phyloP scores from a whole-genome alignment of 805 yeast genomes.

The Starmerella vitae region DNA sequence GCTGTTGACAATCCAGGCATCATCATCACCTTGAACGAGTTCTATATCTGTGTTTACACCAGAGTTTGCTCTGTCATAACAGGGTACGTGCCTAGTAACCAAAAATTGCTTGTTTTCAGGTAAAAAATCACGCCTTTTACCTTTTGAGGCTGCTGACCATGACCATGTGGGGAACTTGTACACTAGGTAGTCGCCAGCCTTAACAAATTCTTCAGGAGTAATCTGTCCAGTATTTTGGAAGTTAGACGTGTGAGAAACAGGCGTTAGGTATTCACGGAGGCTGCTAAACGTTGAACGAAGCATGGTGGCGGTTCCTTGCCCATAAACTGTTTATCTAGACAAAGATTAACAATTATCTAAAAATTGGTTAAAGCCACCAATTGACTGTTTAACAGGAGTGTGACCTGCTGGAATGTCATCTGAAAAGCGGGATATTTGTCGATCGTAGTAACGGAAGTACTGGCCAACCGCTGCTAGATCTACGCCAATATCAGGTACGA shows the following conservation, averaged over 20 bases:
- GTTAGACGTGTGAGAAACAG: conserved; percentile 74
- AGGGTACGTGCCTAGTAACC: conserved; percentile 82
- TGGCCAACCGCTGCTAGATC: too few species aligned
- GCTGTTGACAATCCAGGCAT: conserved; percentile 28
- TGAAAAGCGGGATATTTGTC: too few species aligned
- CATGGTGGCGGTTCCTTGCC: too few species aligned
- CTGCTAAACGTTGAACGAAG: conserved; percentile 19
- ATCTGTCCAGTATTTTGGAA: conserved; percentile 79
- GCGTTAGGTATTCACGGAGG: conserved; percentile 83
- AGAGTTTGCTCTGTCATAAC: conserved; percentile 49
- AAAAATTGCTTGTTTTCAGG: conserved; percentile 80
- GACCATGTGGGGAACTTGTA: conserved; percentile 94
- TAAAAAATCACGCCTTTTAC: conserved; percentile 49
- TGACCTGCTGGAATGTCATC: too few species aligned
- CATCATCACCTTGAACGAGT: conserved; percentile 30
- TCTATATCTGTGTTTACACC: conserved; percentile 18
- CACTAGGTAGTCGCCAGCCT: conserved; percentile 85
- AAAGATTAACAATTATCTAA: too few species aligned
- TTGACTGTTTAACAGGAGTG: too few species aligned
- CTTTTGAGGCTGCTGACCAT: conserved; percentile 47
- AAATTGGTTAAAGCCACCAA: too few species aligned
- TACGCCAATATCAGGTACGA: too few species aligned
- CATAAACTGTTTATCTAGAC: too few species aligned
- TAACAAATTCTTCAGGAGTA: conserved; percentile 88
- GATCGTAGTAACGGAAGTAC: too few species aligned